A percentile compares a stretch with the other conserved stretches of the same genome.
Evolutionary conservation across 495 filamentous ascomycete genomes (phyloP).

Genomic region (Xylaria flabelliformis): DNA sequence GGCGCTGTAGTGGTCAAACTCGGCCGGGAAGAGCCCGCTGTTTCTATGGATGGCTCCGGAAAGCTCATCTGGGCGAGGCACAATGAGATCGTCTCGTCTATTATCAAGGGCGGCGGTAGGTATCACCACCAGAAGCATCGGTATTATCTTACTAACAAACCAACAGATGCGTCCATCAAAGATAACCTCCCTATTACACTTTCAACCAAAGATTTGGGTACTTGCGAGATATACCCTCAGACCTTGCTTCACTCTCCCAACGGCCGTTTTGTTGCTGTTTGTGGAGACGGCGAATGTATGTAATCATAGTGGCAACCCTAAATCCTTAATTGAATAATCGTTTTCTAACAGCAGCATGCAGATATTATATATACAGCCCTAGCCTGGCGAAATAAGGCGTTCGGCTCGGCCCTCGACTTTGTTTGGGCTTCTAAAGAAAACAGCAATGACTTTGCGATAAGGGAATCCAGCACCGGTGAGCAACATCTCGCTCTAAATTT

Average conservation of each 20-base stretch:
- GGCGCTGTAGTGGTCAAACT: slow-evolving; percentile 97
- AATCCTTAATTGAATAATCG: not conserved
- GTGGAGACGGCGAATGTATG: slow-evolving; percentile 82
- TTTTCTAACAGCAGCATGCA: slow-evolving; percentile 19
- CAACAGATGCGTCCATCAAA: slow-evolving; percentile 73
- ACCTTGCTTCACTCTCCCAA: slow-evolving; percentile 95
- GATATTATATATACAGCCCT: slow-evolving; percentile 97
- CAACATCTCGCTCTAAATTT: not conserved
- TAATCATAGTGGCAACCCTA: not conserved
- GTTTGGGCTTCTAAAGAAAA: slow-evolving; percentile 98
- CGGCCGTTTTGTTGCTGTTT: slow-evolving; percentile 94
- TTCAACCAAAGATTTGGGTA: slow-evolving; percentile 91
- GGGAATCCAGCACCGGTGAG: slow-evolving; percentile 84
- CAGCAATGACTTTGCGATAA: slow-evolving; percentile 97
- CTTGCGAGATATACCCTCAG: slow-evolving; percentile 96
- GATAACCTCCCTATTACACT: slow-evolving; percentile 86
- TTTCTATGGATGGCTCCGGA: slow-evolving; percentile 94
- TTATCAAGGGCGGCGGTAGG: slow-evolving; percentile 86
- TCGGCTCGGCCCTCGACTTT: slow-evolving; percentile 93
- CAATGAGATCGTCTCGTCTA: slow-evolving; percentile 89
- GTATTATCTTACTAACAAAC: slow-evolving; percentile 24
- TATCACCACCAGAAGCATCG: not conserved
- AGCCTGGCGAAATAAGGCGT: slow-evolving; percentile 97
- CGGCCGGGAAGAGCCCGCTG: slow-evolving; percentile 94
- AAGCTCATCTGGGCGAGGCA: slow-evolving; percentile 96